Evolutionary conservation across 1,284 basidiomycete genomes (phyloP), one percentile per base, ranked within the genome.

Genomic region (Tylopilus sp.): DNA sequence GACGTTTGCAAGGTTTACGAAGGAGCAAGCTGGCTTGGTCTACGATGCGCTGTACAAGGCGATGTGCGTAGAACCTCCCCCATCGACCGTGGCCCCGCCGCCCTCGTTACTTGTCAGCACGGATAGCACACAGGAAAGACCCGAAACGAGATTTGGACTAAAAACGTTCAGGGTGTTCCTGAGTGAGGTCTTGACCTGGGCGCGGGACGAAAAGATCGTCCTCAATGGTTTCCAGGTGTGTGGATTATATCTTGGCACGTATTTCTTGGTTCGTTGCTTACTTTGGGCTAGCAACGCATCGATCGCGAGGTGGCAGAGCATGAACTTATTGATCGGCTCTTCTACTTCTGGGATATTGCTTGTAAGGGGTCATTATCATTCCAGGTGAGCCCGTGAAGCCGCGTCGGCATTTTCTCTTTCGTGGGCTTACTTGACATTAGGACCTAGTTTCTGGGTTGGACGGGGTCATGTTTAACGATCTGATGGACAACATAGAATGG

Each of bases 401-500:
- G 14, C 42, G 21, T 8, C 15, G n/a, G 17, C 18, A 10, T 26
- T 26, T 26, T 26, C 8, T 18, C 0, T 29, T 36, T 31, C 29
- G 30, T 20, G 17, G 38, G 43, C 51, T 62, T 47, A 57, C 42
- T 17, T 43, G 34, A 30, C 7, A 42, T 26, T 65, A 97, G 87
- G 94, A 99, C 66, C 76, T 99, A 26, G 86, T 99, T 7, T 80
- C 78, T 34, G 96, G 95, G 1, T 73, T 99, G 39, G 87, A 96
- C 61, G 85, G 85, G 12, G 88, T 97, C 50, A 91, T 98, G 83
- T 91, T 92, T 69, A 94, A 92, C 56, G 96, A 96, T 66, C 75
- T 99, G 54, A 96, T 98, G 92, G 91, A 94, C 54, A 95, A 91
- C 61, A 97, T 98, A 60, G 91, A 96, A 67, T 98, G 95, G 94